Evolutionary conservation across 164 flowering plant species (phyloP), one percentile per base, ranked within the genome.

Genomic region (Tetracentron sinense): DNA sequence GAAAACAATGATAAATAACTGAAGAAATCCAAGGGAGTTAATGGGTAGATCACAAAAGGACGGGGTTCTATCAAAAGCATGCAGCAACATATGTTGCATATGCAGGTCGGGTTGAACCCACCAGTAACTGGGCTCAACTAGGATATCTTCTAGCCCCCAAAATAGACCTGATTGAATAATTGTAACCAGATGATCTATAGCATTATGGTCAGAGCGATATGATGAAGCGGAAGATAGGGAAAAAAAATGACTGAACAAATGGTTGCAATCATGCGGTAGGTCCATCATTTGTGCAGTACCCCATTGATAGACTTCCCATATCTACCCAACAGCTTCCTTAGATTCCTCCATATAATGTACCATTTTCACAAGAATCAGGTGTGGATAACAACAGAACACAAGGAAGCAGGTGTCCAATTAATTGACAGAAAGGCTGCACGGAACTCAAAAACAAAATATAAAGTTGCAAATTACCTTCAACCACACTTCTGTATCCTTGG

Each of bases 401-500:
- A 29, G 35, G 38, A 20, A 47, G 28, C 11, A 21, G 19, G 22
- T 29, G 25, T 16, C 30, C 20, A 7, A 19, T 54, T 6, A 16
- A 16, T 54, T 0, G 35, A 53, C 6, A 10, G 46, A 17, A 29
- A 16, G 31, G 17, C 25, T 22, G 8, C 20, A 29, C 25, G 26
- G 48, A 35, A 6, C 14, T 38, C 2, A 38, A 22, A 42, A 10
- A 38, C 48, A 42, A 7, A 31, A 30, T 14, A 28, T 35, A 58
- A 62, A 23, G n/a, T 26, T 6, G 6, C 12, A 12, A 51, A 25
- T 53, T 79, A 90, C 97, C 96, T 94, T 94, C n/a, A 94, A 62
- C 86, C 88, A 94, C 26, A 94, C 78, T 72, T 91, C 84, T 1
- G 94, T 86, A 60, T 76, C 48, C 33, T 74, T 75, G 11, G 99